A percentile compares a stretch with the other conserved stretches of the same genome.
phyloP scores from a whole-genome alignment of 768 basidiomycete genomes.

The Cystobasidium onofrii region DNA sequence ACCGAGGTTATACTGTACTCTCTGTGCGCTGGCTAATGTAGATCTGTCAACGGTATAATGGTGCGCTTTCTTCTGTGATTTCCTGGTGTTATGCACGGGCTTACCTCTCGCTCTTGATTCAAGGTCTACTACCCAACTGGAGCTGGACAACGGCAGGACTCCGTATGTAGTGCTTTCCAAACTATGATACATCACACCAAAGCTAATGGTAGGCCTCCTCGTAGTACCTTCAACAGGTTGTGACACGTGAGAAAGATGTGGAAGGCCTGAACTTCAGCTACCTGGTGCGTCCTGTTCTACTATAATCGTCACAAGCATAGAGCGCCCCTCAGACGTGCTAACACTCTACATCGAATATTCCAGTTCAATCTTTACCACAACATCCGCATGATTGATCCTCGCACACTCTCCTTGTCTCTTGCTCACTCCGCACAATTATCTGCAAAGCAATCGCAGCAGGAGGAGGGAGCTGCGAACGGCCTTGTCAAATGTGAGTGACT shows the following conservation, averaged over 20 bases:
- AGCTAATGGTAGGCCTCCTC: too few relatives aligned
- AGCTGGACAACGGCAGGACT: slow-evolving; percentile 63
- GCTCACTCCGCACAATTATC: slow-evolving; percentile 32
- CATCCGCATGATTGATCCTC: slow-evolving; percentile 81
- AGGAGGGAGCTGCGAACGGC: slow-evolving; percentile 61
- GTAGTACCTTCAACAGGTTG: slow-evolving; percentile 96
- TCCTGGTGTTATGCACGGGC: neutral
- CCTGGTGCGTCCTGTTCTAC: slow-evolving; percentile 84
- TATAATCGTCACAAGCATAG: slow-evolving; percentile 65
- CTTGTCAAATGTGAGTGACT: slow-evolving; percentile 57
- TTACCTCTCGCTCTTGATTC: neutral
- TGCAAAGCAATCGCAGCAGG: slow-evolving; percentile 38
- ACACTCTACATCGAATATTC: neutral
- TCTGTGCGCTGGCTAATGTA: neutral
- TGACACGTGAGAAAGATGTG: slow-evolving; percentile 93
- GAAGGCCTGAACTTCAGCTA: slow-evolving; percentile 82
- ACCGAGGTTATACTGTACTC: neutral
- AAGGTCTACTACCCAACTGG: slow-evolving; percentile 98
- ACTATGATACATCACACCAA: too few relatives aligned
- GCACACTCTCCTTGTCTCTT: slow-evolving; percentile 53
- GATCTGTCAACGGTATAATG: slow-evolving; percentile 79
- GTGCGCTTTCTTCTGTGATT: slow-evolving; percentile 49
- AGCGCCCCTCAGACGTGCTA: neutral
- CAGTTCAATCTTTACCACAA: slow-evolving; percentile 50
- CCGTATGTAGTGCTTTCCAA: slow-evolving; percentile 47